Conservation (phyloP, 352 stramenopile species). For the Globisporangium emineosum region DNA sequence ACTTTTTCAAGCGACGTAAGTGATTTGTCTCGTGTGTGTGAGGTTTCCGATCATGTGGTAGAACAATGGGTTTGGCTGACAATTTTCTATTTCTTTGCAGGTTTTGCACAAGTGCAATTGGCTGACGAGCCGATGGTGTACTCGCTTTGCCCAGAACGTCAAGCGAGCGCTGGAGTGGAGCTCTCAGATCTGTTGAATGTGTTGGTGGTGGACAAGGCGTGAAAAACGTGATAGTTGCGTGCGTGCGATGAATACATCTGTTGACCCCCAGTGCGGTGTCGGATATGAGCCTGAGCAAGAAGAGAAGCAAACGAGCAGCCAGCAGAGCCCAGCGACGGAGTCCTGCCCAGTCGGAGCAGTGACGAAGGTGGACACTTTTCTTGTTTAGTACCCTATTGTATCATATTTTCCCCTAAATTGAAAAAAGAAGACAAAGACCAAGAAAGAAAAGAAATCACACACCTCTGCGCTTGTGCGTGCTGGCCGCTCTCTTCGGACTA, state of each 20-base stretch:
- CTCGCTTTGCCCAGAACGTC: constrained; percentile 18
- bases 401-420: constrained; percentile 3
- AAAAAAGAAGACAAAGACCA: not conserved
- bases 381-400: constrained; percentile 11
- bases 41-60: not conserved
- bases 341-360: too few species aligned
- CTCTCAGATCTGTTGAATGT: constrained; percentile 3
- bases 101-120: constrained; percentile 23
- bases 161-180: not conserved
- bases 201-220: constrained; percentile 1
- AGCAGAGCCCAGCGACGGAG: not conserved
- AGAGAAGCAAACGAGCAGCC: not conserved
- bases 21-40: constrained; percentile 9
- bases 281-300: constrained; percentile 1
- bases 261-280: not conserved
- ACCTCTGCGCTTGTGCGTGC: not conserved
- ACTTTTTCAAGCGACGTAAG: constrained; percentile 74
- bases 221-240: not conserved
- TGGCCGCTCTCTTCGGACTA: not conserved
- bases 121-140: constrained; percentile 22
- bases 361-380: not conserved
- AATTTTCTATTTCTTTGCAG: constrained; percentile 3
- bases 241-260: not conserved
- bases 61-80: constrained; percentile 1
- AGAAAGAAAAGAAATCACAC: not conserved